phyloP scores from a whole-genome alignment of 306 rosid species.

The Vigna unguiculata region DNA sequence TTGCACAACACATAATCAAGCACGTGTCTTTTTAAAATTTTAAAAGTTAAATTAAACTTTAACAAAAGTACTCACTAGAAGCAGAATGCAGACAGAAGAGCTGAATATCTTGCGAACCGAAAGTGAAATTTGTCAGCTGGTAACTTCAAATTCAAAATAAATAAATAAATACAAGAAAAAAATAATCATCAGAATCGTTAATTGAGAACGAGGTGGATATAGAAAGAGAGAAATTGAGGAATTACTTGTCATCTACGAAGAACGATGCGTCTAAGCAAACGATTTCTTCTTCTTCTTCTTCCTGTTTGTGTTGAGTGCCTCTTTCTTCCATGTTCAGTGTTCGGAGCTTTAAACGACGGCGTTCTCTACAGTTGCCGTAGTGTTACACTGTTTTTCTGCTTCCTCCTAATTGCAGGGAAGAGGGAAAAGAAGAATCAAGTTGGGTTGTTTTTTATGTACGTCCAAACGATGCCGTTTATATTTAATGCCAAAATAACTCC shows the following conservation, averaged over 20 bases:
- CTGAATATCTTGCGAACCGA: conserved; percentile 79
- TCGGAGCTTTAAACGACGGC: conserved; percentile 6
- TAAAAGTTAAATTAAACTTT: not conserved
- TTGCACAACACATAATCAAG: not conserved
- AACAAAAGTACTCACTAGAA: conserved; percentile 68
- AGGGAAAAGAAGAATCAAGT: not conserved
- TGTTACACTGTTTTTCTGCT: not conserved
- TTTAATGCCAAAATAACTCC: too few relatives aligned
- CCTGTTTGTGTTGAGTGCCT: conserved; percentile 7
- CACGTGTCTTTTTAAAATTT: not conserved
- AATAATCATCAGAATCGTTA: conserved; percentile 11
- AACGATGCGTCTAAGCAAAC: conserved; percentile 81
- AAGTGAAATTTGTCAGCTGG: conserved; percentile 76
- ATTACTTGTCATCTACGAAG: conserved; percentile 79
- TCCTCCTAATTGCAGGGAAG: not conserved
- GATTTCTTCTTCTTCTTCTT: conserved; percentile 57
- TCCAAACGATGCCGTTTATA: not conserved
- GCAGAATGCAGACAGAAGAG: conserved; percentile 86
- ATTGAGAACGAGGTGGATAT: not conserved
- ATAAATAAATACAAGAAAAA: not conserved
- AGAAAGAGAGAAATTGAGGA: conserved; percentile 28
- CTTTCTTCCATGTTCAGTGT: conserved; percentile 41
- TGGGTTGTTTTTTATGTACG: not conserved
- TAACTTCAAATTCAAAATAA: conserved; percentile 59
- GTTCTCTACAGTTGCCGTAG: not conserved